Conservation (phyloP, 768 basidiomycete genomes). For the Boletus sp. region DNA sequence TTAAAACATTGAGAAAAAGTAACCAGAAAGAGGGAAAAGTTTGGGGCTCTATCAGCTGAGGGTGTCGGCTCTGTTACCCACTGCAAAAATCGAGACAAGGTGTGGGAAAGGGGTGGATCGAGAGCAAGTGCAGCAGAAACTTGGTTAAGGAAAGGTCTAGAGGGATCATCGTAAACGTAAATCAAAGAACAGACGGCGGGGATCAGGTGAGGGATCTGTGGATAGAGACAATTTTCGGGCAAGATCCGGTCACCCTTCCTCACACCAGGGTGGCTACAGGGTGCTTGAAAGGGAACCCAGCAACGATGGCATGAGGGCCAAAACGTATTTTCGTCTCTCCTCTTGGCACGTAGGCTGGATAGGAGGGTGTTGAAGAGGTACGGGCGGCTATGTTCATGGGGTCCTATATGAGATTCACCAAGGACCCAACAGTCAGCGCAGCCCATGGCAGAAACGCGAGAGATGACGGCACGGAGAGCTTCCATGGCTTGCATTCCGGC, state of each 20-base stretch:
- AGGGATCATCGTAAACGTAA: background rate
- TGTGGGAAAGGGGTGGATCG: background rate
- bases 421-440: slow-evolving; percentile 3
- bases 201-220: background rate
- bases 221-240: background rate
- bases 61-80: background rate
- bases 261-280: slow-evolving; percentile 2
- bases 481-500: background rate
- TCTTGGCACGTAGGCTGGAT: background rate
- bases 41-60: background rate
- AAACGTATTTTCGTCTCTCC: background rate
- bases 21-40: background rate
- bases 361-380: background rate
- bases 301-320: slow-evolving; percentile 5
- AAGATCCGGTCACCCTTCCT: background rate
- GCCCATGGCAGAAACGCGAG: background rate
- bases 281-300: slow-evolving; percentile 7
- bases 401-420: background rate
- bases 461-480: background rate
- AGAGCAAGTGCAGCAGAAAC: background rate
- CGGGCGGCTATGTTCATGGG: background rate
- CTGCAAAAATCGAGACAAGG: background rate
- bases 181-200: background rate
- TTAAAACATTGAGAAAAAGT: background rate
- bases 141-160: background rate